Conservation (phyloP, 805 yeast genomes). For the Schwanniomyces occidentalis region DNA sequence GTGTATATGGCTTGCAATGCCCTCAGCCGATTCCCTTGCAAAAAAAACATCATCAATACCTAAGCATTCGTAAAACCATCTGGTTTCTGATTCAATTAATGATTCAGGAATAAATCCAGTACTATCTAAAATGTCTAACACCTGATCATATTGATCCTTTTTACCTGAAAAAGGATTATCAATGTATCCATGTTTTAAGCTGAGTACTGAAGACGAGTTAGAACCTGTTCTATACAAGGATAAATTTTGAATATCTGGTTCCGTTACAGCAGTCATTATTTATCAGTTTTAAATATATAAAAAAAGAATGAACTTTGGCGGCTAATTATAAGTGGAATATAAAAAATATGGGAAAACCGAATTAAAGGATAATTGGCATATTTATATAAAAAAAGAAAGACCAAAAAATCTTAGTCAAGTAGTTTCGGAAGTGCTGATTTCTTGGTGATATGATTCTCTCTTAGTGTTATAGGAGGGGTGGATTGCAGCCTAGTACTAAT, state of each 20-base stretch:
- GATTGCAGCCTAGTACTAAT: too few species aligned
- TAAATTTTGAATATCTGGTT: conserved; percentile 22
- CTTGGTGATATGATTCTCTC: too few species aligned
- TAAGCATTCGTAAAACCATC: conserved; percentile 82
- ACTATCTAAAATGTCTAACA: conserved; percentile 75
- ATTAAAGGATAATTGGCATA: too few species aligned
- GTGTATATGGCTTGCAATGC: conserved; percentile 80
- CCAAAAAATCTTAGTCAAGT: too few species aligned
- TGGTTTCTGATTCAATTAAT: conserved; percentile 80
- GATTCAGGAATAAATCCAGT: conserved; percentile 89
- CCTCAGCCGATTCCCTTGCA: conserved; percentile 78
- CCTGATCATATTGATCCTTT: conserved; percentile 75
- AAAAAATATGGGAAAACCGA: too few species aligned
- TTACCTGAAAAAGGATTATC: conserved; percentile 77
- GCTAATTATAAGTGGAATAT: too few species aligned
- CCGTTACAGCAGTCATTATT: conserved; percentile 9
- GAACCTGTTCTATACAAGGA: conserved; percentile 25
- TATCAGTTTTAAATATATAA: neutral
- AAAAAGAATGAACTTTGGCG: too few species aligned
- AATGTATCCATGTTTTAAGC: conserved; percentile 61
- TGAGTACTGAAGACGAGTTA: conserved; percentile 29
- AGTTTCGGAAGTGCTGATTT: too few species aligned
- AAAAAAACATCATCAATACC: conserved; percentile 94
- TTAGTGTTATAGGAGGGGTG: too few species aligned
- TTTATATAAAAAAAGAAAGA: too few species aligned